Conservation (phyloP, 768 basidiomycete genomes). For the Tulasnella sp. region DNA sequence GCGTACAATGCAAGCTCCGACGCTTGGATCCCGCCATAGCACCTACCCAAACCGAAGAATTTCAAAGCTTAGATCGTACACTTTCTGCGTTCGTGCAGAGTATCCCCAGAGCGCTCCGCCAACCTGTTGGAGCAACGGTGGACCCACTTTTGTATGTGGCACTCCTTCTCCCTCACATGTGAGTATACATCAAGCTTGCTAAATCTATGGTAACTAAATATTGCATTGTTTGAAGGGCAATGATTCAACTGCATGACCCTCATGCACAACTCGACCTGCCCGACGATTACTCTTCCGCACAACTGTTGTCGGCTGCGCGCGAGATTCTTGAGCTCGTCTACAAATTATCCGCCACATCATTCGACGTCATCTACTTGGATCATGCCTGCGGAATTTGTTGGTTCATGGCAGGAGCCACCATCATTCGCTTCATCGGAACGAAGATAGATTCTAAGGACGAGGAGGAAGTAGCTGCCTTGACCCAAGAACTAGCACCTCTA, state of each 20-base stretch:
- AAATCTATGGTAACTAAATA: no score
- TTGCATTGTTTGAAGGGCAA: background rate
- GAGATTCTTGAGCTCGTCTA: background rate
- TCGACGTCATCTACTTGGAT: constrained; percentile 11
- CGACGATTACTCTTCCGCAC: background rate
- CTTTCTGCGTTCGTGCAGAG: constrained; percentile 61
- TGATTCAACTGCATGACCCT: background rate
- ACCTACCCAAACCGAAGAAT: constrained; percentile 57
- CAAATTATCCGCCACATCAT: background rate
- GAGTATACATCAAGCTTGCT: constrained; percentile 44
- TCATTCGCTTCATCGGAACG: no score
- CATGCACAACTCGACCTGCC: background rate
- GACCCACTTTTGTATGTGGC: constrained; percentile 58
- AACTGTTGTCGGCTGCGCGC: background rate
- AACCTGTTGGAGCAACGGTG: constrained; percentile 55
- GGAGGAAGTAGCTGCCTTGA: no score
- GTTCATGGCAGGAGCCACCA: constrained; percentile 2
- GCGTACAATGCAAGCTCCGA: constrained; percentile 49
- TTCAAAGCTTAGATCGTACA: constrained; percentile 63
- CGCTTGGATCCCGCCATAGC: background rate
- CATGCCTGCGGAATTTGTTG: background rate
- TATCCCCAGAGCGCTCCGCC: constrained; percentile 59
- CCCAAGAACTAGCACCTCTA: no score
- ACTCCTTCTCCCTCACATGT: constrained; percentile 42
- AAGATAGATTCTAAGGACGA: no score